phyloP scores from a whole-genome alignment of 73 alveolate genomes.

The Effrenium voratum region DNA sequence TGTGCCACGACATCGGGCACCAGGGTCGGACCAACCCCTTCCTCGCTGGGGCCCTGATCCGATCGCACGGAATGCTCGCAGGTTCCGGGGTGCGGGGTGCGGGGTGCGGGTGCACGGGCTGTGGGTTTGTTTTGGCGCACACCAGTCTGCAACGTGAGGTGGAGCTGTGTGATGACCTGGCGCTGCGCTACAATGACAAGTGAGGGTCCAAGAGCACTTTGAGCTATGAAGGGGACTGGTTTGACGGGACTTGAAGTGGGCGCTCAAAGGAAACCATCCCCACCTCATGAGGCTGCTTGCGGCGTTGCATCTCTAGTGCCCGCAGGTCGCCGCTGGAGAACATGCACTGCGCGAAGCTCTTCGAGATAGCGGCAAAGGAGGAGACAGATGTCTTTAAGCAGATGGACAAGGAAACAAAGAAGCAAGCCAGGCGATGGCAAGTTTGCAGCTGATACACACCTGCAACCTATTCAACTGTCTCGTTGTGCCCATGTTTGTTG shows the following conservation, averaged over 20 bases:
- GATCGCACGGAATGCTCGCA: background rate
- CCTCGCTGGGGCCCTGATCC: conserved; percentile 1
- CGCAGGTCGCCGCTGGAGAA: conserved; percentile 87
- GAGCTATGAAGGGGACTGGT: too few species aligned
- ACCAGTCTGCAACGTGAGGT: conserved; percentile 7
- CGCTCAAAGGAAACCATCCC: too few species aligned
- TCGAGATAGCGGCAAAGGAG: conserved; percentile 73
- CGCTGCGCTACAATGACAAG: conserved; percentile 94
- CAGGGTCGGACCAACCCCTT: conserved; percentile 79
- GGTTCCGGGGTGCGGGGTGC: background rate
- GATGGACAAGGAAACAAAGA: conserved; percentile 84
- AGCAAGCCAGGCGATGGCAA: conserved; percentile 57
- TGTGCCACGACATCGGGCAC: conserved; percentile 91
- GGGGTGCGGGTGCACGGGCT: background rate
- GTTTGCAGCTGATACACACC: background rate
- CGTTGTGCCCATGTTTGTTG: background rate
- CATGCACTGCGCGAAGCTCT: conserved; percentile 92
- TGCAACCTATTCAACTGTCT: background rate
- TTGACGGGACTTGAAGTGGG: too few species aligned
- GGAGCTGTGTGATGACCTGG: conserved; percentile 71
- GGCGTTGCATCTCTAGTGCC: background rate
- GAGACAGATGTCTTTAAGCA: conserved; percentile 78
- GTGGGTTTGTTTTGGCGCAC: background rate
- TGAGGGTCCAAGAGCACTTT: background rate
- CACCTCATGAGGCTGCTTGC: background rate